Evolutionary conservation across 306 rosid genomes (phyloP), one percentile per base, ranked within the genome.

Genomic region (Herpetospermum pedunculosum): DNA sequence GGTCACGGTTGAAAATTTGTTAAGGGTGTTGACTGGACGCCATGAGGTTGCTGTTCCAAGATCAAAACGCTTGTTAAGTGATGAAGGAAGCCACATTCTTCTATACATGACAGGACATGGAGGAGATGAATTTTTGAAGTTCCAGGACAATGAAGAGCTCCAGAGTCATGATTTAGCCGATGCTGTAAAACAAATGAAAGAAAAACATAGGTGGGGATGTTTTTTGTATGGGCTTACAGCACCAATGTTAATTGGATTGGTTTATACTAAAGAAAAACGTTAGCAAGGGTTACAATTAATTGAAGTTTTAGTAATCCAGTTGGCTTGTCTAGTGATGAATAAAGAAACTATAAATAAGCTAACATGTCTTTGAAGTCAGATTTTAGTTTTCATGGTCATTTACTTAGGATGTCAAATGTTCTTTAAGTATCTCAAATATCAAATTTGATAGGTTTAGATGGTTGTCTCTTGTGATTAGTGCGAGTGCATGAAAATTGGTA

Each of bases 91-190:
- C 82, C 98, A 94, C 84, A 88, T 94, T 78, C 91, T 91, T 70
- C 78, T 94, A 65, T 94, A 94, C 75, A 94, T 94, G 98, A 94
- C 98, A 0, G 98, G 98, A 64, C 98, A 94, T 70, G 98, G 98
- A 18, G 98, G 98, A 75, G 97, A 91, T 83, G 97, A 91, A 63
- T 94, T 94, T 86, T 82, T 94, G 85, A 94, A 94, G 82, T 94
- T 94, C 81, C 98, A 94, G 77, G 98, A 94, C 82, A 84, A 94
- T 0, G 98, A 94, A 82, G 98, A 94, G 87, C 98, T 94, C 77
- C 98, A 94, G 67, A 94, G 98, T 87, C 98, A 89, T 58, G 98
- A 94, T 85, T 89, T 94, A 77, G 98, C 98, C 64, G 98, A 94
- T 88, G 98, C 87, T 55, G 97, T 94, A 53, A 89, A 91, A 78